These are phyloP conservation scores for Ramalina intermedia DNA, from an alignment of 495 filamentous ascomycete genomes.

Conservation along the genomic window DNA sequence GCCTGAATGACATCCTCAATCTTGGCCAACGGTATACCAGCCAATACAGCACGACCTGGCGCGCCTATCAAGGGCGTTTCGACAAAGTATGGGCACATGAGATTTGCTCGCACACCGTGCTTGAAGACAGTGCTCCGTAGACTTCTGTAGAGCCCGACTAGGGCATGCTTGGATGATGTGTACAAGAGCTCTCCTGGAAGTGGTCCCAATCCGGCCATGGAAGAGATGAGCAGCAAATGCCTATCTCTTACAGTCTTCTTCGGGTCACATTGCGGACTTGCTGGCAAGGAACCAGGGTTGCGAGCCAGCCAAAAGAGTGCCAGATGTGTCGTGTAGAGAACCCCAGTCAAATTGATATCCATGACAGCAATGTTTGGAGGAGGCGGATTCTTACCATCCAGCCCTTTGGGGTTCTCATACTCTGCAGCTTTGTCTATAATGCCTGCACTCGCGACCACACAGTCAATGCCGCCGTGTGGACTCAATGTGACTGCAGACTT, in stretches of 20 bases:
- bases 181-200: slow-evolving; percentile 32
- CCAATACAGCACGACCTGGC: slow-evolving; percentile 30
- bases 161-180: slow-evolving; percentile 45
- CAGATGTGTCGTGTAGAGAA: slow-evolving; percentile 50
- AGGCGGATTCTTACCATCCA: slow-evolving; percentile 29
- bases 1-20: slow-evolving; percentile 42
- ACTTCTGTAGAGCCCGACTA: slow-evolving; percentile 47
- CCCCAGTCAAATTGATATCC: slow-evolving; percentile 47
- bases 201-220: slow-evolving; percentile 14
- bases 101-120: slow-evolving; percentile 41
- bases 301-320: slow-evolving; percentile 28
- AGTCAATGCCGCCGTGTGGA: slow-evolving; percentile 41
- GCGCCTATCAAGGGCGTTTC: slow-evolving; percentile 41
- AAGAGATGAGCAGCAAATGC: slow-evolving; percentile 17
- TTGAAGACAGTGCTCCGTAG: slow-evolving; percentile 32
- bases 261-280: slow-evolving; percentile 10
- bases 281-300: slow-evolving; percentile 15
- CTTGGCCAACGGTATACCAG: slow-evolving; percentile 35
- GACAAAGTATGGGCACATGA: slow-evolving; percentile 52
- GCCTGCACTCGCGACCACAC: slow-evolving; percentile 51
- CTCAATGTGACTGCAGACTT: slow-evolving; percentile 33
- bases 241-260: slow-evolving; percentile 11
- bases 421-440: slow-evolving; percentile 24
- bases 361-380: slow-evolving; percentile 39
- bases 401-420: slow-evolving; percentile 10